A percentile compares a stretch with the other conserved stretches of the same genome.
These are phyloP conservation scores for Ustilago hordei DNA, from an alignment of 1,284 basidiomycete genomes.

Conservation along the genomic window DNA sequence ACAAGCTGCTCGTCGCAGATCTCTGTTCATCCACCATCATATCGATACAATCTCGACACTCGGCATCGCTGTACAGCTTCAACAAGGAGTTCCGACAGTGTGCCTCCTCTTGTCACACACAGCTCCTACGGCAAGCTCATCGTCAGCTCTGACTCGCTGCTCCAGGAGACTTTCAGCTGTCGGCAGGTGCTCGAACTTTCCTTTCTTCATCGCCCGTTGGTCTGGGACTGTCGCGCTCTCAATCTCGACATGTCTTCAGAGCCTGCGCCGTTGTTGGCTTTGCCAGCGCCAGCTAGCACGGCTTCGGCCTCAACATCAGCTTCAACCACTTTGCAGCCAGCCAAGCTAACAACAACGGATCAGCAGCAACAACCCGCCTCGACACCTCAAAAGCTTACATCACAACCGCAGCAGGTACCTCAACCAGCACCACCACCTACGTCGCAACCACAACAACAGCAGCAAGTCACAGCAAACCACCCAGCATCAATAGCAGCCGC, in stretches of 20 bases:
- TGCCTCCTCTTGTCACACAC: not conserved
- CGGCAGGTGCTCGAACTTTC: not conserved
- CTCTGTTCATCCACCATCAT: conserved; percentile 28
- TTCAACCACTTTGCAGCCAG: not conserved
- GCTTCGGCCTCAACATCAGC: conserved; percentile 2
- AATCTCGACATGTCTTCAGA: conserved; percentile 30
- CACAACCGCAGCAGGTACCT: conserved; percentile 5
- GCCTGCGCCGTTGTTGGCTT: conserved; percentile 27
- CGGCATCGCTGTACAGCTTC: conserved; percentile 19
- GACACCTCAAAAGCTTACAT: conserved; percentile 17
- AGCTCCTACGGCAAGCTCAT: not conserved
- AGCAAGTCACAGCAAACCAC: conserved; percentile 46
- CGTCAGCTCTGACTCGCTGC: not conserved
- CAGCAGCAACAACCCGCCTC: conserved; percentile 20
- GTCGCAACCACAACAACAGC: conserved; percentile 23
- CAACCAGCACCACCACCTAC: conserved; percentile 1
- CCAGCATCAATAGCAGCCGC: conserved; percentile 51
- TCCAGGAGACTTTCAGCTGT: not conserved
- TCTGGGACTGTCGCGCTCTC: not conserved
- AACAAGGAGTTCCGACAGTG: not conserved
- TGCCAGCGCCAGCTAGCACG: conserved; percentile 26
- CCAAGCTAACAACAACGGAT: conserved; percentile 8
- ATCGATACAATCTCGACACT: conserved; percentile 18
- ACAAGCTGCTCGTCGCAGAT: conserved; percentile 20
- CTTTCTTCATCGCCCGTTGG: not conserved